These are phyloP conservation scores for Blastocladiella britannica DNA, from an alignment of 192 early-diverging fungal species.

Conservation along the genomic window DNA sequence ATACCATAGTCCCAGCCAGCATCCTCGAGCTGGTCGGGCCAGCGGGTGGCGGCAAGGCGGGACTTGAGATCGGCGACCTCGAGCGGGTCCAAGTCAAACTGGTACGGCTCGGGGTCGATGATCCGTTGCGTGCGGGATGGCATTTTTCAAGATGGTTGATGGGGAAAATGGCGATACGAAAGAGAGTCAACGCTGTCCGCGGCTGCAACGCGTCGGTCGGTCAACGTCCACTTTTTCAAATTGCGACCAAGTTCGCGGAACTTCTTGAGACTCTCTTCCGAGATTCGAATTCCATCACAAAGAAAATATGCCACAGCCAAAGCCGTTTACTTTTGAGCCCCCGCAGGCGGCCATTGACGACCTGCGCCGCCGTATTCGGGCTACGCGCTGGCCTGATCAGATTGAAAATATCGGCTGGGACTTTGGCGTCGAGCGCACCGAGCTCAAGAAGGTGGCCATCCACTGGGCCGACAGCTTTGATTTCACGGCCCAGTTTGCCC, in stretches of 20 bases:
- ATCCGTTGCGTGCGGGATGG: no score
- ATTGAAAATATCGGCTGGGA: slow-evolving; percentile 13
- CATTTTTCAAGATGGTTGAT: no score
- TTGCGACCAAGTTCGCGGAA: no score
- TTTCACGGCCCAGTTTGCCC: neutral
- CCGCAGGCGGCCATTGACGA: slow-evolving; percentile 7
- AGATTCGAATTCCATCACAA: no score
- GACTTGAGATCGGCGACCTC: slow-evolving; percentile 9
- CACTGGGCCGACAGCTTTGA: neutral
- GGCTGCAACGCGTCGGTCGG: no score
- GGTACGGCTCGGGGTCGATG: slow-evolving; percentile 13
- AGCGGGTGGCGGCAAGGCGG: slow-evolving; percentile 8
- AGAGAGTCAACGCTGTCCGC: no score
- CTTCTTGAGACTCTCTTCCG: no score
- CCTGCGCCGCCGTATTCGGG: slow-evolving; percentile 9
- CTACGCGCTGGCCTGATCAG: slow-evolving; percentile 10
- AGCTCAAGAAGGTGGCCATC: neutral
- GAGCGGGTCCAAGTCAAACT: slow-evolving; percentile 6
- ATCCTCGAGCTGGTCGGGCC: slow-evolving; percentile 12
- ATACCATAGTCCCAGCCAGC: slow-evolving; percentile 16
- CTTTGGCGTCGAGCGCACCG: slow-evolving; percentile 8
- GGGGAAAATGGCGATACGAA: no score
- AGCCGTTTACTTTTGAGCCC: slow-evolving; percentile 12
- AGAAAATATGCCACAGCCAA: no score
- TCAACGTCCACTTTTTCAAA: no score